Percentiles rank a stretch among this genome's conserved stretches.
Evolutionary conservation across 768 basidiomycete species (phyloP).

Genomic region (Kwoniella sp.): DNA sequence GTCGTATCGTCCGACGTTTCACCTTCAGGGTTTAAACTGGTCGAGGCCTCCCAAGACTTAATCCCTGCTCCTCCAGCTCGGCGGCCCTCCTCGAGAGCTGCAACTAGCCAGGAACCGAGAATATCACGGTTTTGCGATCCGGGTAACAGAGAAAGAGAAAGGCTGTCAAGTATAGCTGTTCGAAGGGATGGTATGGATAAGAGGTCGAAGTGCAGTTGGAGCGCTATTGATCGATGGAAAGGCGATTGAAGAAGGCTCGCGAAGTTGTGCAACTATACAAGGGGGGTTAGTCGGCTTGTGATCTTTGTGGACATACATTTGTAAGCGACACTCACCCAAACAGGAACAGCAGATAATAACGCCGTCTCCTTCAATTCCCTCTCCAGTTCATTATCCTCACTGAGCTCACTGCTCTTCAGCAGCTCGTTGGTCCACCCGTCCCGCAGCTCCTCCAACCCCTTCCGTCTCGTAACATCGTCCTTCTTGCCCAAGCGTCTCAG

Average conservation of each 20-base stretch:
- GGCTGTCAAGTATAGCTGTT: conserved; percentile 51
- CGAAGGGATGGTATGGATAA: conserved; percentile 63
- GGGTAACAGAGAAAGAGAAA: conserved; percentile 47
- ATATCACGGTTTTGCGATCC: conserved; percentile 54
- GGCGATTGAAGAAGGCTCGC: conserved; percentile 78
- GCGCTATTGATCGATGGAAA: conserved; percentile 68
- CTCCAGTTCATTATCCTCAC: conserved; percentile 57
- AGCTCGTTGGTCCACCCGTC: conserved; percentile 67
- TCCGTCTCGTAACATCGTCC: conserved; percentile 77
- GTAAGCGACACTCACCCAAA: conserved; percentile 92
- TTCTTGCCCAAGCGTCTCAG: conserved; percentile 84
- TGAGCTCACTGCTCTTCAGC: conserved; percentile 56
- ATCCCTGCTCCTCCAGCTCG: conserved; percentile 43
- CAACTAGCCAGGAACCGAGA: conserved; percentile 54
- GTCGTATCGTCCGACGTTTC: conserved; percentile 14
- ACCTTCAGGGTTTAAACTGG: conserved; percentile 8
- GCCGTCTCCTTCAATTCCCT: conserved; percentile 62
- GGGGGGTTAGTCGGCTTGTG: background rate
- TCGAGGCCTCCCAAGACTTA: conserved; percentile 42
- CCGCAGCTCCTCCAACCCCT: conserved; percentile 82
- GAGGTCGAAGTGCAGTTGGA: conserved; percentile 69
- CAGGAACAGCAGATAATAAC: conserved; percentile 63
- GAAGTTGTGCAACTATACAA: conserved; percentile 77
- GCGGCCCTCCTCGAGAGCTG: conserved; percentile 53
- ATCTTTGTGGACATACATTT: background rate